A percentile compares a stretch with the other conserved stretches of the same genome.
phyloP scores from a whole-genome alignment of 805 yeast genomes.

The Suhomyces xylopsoci region DNA sequence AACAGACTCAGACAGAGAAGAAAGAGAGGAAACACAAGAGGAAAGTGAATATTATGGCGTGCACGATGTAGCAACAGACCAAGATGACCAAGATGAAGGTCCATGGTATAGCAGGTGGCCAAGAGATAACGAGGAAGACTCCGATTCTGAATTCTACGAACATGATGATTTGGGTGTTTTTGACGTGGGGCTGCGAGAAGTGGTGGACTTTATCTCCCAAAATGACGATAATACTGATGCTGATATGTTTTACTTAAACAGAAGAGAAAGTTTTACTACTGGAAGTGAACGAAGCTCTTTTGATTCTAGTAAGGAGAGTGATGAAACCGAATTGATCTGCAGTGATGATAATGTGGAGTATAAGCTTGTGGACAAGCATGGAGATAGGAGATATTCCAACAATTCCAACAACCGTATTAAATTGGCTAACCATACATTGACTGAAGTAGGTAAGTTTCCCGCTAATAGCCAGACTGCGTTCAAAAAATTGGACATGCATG shows the following conservation, averaged over 20 bases:
- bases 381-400: constrained; percentile 14
- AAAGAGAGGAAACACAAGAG: background rate
- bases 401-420: constrained; percentile 4
- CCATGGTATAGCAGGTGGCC: background rate
- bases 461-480: constrained; percentile 27
- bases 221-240: constrained; percentile 8
- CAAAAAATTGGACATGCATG: constrained; percentile 30
- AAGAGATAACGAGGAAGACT: background rate
- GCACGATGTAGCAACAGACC: background rate
- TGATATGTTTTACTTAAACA: constrained; percentile 7
- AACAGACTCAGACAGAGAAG: background rate
- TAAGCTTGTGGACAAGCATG: constrained; percentile 6
- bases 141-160: background rate
- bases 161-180: background rate
- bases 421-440: background rate
- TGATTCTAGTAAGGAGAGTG: background rate
- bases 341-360: constrained; percentile 10
- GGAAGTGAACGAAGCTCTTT: background rate
- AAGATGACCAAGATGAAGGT: background rate
- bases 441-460: constrained; percentile 13
- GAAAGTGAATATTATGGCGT: background rate
- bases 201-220: background rate
- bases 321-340: background rate
- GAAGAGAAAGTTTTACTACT: constrained; percentile 8
- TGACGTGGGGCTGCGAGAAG: background rate